These are phyloP conservation scores for Naegleria gruberi DNA, from an alignment of 208 protist species.

Conservation along the genomic window DNA sequence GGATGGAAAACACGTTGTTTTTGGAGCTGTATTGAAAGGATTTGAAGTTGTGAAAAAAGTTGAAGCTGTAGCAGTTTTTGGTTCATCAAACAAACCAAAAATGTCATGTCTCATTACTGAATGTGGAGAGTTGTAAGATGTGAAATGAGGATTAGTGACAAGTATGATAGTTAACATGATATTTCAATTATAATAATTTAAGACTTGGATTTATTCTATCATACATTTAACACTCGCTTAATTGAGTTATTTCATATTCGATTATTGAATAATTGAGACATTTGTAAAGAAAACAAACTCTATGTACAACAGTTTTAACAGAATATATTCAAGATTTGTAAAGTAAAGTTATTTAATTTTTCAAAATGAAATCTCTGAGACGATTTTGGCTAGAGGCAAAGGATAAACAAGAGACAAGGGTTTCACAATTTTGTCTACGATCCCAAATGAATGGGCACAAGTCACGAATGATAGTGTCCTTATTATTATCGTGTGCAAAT, in stretches of 20 bases:
- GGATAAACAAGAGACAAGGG: neutral
- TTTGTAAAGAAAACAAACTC: too few relatives aligned
- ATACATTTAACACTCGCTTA: too few relatives aligned
- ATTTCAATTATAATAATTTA: too few relatives aligned
- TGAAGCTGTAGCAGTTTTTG: constrained; percentile 37
- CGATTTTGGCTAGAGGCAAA: neutral
- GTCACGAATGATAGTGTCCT: neutral
- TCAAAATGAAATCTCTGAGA: neutral
- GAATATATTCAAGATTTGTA: too few relatives aligned
- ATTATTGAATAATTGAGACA: too few relatives aligned
- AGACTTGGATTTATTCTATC: too few relatives aligned
- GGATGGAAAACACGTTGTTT: constrained; percentile 9
- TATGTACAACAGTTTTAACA: too few relatives aligned
- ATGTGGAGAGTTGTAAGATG: neutral
- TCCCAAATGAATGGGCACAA: neutral
- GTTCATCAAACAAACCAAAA: neutral
- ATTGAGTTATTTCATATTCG: too few relatives aligned
- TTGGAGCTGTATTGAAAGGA: neutral
- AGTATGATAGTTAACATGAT: too few relatives aligned
- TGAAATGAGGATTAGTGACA: too few relatives aligned
- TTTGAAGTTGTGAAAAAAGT: neutral
- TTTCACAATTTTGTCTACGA: neutral
- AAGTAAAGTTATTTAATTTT: neutral
- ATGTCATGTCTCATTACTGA: neutral
- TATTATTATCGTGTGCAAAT: neutral